Evolutionary conservation across 441 rosid genomes (phyloP).

Genomic region (Gossypium schwendimanii): DNA sequence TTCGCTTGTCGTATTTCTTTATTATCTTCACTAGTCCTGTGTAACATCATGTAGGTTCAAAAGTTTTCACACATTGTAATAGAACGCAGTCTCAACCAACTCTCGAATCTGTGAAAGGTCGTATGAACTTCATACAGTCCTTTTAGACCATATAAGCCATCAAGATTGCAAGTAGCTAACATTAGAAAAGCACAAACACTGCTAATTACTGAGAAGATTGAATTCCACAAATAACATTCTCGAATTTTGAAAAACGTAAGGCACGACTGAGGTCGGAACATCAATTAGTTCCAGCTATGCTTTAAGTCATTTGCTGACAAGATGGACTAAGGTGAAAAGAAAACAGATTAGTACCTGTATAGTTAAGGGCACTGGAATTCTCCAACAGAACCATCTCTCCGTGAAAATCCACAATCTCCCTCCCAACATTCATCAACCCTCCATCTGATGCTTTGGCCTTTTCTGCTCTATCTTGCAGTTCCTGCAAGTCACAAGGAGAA

Average conservation of each 20-base stretch:
- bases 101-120: background rate
- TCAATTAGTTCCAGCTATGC: background rate
- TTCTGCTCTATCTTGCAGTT: conserved; percentile 43
- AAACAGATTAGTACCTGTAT: conserved; percentile 37
- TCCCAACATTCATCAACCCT: conserved; percentile 34
- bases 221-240: background rate
- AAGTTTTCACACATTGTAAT: background rate
- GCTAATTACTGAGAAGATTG: background rate
- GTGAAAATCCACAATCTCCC: conserved; percentile 59
- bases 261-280: too few species aligned
- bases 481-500: conserved; percentile 28
- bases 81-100: background rate
- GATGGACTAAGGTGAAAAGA: background rate
- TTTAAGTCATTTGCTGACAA: background rate
- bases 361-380: conserved; percentile 66
- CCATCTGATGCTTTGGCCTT: conserved; percentile 29
- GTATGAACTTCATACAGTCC: background rate
- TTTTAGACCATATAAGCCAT: background rate
- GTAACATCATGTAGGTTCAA: background rate
- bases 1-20: conserved; percentile 62
- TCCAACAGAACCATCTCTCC: conserved; percentile 68
- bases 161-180: background rate
- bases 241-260: background rate
- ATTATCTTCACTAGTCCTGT: conserved; percentile 59
- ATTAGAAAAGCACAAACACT: background rate